phyloP scores from a whole-genome alignment of 192 early-diverging fungal genomes.

The Backusella morwellensis region DNA sequence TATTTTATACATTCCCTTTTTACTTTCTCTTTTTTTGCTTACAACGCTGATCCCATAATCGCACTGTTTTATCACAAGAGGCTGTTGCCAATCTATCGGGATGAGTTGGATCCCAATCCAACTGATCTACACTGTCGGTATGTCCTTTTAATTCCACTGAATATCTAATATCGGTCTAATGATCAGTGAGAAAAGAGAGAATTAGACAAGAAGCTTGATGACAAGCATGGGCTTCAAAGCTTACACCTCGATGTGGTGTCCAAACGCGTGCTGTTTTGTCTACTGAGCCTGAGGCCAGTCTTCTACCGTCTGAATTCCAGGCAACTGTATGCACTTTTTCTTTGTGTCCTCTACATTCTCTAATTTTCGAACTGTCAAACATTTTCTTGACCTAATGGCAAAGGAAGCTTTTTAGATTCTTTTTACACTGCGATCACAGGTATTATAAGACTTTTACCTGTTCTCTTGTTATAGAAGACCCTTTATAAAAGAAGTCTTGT shows the following conservation, averaged over 20 bases:
- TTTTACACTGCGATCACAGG: background rate
- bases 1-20: background rate
- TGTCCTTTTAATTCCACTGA: slow-evolving; percentile 71
- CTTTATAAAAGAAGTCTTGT: slow-evolving; percentile 18
- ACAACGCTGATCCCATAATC: slow-evolving; percentile 82
- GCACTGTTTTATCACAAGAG: slow-evolving; percentile 73
- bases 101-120: slow-evolving; percentile 77
- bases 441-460: slow-evolving; percentile 15
- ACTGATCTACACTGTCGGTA: slow-evolving; percentile 74
- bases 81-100: slow-evolving; percentile 71
- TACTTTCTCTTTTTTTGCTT: background rate
- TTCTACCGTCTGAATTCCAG: slow-evolving; percentile 70
- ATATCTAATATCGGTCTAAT: slow-evolving; percentile 53
- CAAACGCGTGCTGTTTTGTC: slow-evolving; percentile 75
- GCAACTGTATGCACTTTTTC: slow-evolving; percentile 69
- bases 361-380: slow-evolving; percentile 42
- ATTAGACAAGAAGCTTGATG: background rate
- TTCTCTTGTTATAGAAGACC: slow-evolving; percentile 8
- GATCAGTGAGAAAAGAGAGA: background rate
- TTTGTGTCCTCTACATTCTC: slow-evolving; percentile 53
- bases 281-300: slow-evolving; percentile 69
- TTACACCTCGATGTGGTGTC: slow-evolving; percentile 58
- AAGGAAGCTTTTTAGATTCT: background rate
- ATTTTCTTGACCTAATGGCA: slow-evolving; percentile 38
- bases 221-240: background rate